These are phyloP conservation scores for Prasinococcaceae sp. DNA, from an alignment of 139 green algal species.

Conservation along the genomic window DNA sequence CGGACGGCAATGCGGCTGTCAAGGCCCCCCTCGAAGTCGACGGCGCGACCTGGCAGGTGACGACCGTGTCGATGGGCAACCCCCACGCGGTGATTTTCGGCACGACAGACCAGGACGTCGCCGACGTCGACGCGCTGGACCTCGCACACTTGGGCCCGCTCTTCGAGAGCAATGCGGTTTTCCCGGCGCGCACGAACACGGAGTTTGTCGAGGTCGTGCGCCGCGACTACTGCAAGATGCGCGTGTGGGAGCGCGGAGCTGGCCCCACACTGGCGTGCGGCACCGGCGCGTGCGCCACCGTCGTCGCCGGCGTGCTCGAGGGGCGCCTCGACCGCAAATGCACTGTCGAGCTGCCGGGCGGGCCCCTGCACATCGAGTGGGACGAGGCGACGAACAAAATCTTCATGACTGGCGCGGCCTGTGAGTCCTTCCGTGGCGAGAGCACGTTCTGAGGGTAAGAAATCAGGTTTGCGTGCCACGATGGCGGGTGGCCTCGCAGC, in stretches of 20 bases:
- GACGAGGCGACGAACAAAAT: constrained; percentile 68
- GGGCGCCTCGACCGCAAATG: constrained; percentile 59
- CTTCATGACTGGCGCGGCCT: constrained; percentile 96
- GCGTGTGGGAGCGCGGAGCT: constrained; percentile 88
- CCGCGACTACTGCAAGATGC: constrained; percentile 65
- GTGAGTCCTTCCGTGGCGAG: too few species aligned
- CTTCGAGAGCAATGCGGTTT: constrained; percentile 80
- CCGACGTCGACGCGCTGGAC: constrained; percentile 59
- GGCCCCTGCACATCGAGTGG: constrained; percentile 93
- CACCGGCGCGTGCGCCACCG: constrained; percentile 88
- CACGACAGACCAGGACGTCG: constrained; percentile 18
- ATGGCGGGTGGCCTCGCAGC: too few species aligned
- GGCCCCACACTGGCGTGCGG: constrained; percentile 89
- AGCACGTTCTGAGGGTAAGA: too few species aligned
- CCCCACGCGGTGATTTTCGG: constrained; percentile 79
- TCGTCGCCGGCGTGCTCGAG: constrained; percentile 91
- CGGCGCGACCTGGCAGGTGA: constrained; percentile 61
- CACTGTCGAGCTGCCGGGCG: constrained; percentile 82
- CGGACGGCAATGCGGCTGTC: constrained; percentile 45
- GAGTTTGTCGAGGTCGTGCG: constrained; percentile 73
- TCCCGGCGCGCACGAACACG: constrained; percentile 89
- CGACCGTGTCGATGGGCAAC: constrained; percentile 94
- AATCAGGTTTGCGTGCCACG: too few species aligned
- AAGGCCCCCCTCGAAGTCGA: constrained; percentile 46
- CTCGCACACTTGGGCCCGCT: constrained; percentile 54